Conservation (phyloP, 2,329 filamentous ascomycete genomes). For the Ascochyta clinopodiicola region DNA sequence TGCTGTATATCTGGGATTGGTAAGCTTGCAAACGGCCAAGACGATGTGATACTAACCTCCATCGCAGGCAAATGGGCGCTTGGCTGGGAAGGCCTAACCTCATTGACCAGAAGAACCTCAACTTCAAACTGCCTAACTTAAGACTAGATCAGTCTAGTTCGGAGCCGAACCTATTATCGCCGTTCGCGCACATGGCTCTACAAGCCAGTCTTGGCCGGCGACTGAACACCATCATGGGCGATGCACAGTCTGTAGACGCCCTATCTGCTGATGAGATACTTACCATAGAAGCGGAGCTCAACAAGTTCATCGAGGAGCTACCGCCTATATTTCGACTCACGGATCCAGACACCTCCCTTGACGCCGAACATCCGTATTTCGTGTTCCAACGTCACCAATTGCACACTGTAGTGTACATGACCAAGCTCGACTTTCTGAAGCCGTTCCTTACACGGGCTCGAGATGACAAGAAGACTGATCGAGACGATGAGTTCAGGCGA, state of each 20-base stretch:
- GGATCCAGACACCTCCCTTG: conserved; percentile 52
- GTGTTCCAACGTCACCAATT: conserved; percentile 56
- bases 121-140: conserved; percentile 51
- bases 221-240: conserved; percentile 34
- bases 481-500: conserved; percentile 50
- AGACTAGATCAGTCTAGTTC: conserved; percentile 46
- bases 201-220: conserved; percentile 49
- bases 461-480: conserved; percentile 32
- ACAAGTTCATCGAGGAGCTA: conserved; percentile 54
- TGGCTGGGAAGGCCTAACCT: conserved; percentile 54
- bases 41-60: background rate
- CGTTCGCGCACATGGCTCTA: conserved; percentile 53
- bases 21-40: conserved; percentile 26
- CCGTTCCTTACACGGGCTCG: conserved; percentile 52
- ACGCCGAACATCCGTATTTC: conserved; percentile 53
- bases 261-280: conserved; percentile 33
- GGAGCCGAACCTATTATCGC: conserved; percentile 50
- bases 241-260: conserved; percentile 21
- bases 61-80: conserved; percentile 50
- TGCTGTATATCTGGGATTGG: conserved; percentile 59
- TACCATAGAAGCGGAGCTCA: conserved; percentile 45
- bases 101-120: conserved; percentile 51
- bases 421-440: conserved; percentile 56
- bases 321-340: conserved; percentile 51
- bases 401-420: conserved; percentile 54